phyloP scores from a whole-genome alignment of 2,329 filamentous ascomycete genomes.

The Colletotrichum sp. region DNA sequence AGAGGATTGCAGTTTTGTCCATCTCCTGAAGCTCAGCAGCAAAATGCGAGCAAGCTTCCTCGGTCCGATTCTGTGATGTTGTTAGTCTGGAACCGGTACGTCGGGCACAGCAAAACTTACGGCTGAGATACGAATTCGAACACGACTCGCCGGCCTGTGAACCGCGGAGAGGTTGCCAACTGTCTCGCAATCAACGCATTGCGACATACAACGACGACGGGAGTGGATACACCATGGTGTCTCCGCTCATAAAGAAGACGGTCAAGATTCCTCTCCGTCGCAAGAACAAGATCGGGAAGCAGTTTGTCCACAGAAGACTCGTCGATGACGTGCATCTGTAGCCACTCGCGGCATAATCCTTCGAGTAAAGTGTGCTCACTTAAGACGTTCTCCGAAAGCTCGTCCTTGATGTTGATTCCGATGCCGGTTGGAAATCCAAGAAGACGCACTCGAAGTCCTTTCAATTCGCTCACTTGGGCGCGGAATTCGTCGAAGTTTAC shows the following conservation, averaged over 20 bases:
- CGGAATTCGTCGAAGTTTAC: constrained; percentile 31
- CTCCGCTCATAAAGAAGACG: background rate
- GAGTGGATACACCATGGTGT: background rate
- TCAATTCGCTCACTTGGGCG: constrained; percentile 30
- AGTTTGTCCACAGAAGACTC: constrained; percentile 1
- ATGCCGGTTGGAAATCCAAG: constrained; percentile 20
- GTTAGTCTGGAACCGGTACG: background rate
- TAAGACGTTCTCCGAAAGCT: background rate
- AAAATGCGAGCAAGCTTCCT: constrained; percentile 40
- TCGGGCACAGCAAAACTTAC: constrained; percentile 24
- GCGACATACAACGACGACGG: constrained; percentile 35
- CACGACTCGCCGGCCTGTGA: constrained; percentile 25
- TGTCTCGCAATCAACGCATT: constrained; percentile 33
- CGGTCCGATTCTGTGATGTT: constrained; percentile 32
- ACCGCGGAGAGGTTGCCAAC: constrained; percentile 21
- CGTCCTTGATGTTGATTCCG: background rate
- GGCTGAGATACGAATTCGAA: constrained; percentile 44
- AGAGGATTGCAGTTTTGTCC: constrained; percentile 20
- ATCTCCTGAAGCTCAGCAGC: constrained; percentile 28
- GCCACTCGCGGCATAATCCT: constrained; percentile 36
- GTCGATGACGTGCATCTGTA: constrained; percentile 32
- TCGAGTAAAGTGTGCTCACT: constrained; percentile 22
- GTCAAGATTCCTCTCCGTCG: constrained; percentile 16
- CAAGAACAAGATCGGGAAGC: constrained; percentile 30
- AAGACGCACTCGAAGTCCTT: constrained; percentile 33